Evolutionary conservation across 306 rosid species (phyloP).

Genomic region (Malus sieversii): DNA sequence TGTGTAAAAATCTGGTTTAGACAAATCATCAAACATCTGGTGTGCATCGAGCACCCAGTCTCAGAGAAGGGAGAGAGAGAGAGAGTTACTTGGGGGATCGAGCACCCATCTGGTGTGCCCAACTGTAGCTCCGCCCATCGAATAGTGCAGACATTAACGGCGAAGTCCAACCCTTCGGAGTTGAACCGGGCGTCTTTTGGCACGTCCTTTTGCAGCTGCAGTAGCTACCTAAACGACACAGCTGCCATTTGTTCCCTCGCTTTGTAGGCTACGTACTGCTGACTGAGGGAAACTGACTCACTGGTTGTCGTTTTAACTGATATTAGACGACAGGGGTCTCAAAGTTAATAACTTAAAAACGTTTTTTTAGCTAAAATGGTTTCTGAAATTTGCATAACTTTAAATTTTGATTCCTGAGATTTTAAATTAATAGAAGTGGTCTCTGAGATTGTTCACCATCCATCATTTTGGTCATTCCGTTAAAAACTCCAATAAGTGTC

Average conservation of each 20-base stretch:
- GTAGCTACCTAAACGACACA: conserved; percentile 73
- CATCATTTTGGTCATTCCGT: too few species aligned
- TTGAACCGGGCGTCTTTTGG: conserved; percentile 81
- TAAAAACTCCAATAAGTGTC: too few species aligned
- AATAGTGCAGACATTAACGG: conserved; percentile 63
- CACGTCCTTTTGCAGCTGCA: conserved; percentile 80
- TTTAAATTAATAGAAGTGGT: too few species aligned
- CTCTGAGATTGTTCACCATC: too few species aligned
- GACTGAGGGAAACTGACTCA: not conserved
- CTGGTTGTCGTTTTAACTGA: not conserved
- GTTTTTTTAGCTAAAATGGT: too few species aligned
- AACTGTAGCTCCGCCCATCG: conserved; percentile 88
- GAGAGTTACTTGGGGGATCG: conserved; percentile 34
- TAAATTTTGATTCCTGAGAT: too few species aligned
- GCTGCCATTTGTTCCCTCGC: conserved; percentile 34
- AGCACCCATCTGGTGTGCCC: too few species aligned
- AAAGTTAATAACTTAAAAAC: not conserved
- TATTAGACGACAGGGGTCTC: not conserved
- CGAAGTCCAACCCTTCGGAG: conserved; percentile 70
- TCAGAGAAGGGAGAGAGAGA: not conserved
- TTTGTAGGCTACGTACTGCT: not conserved
- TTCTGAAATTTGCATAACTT: too few species aligned
- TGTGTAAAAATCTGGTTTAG: not conserved
- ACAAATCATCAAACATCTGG: conserved; percentile 38
- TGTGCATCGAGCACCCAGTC: not conserved